Base-by-base conservation (phyloP, 306 rosid genomes). In the Vigna nakashimae region DNA sequence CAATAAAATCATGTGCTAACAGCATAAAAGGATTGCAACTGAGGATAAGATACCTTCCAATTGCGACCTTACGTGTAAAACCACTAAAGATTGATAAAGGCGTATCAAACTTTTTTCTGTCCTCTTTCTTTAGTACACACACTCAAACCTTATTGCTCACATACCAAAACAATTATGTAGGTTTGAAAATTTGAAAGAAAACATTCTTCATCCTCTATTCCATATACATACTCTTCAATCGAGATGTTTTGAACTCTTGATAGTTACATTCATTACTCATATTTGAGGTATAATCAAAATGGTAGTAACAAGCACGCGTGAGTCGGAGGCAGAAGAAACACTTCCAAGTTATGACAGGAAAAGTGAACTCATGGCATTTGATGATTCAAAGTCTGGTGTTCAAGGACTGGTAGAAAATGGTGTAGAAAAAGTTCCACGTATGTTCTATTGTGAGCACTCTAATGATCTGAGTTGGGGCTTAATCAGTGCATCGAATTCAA, bases 361-460 rank as follows among this genome's bases (percentile, higher is more conserved):
- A 42, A 51, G 80, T 22, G 65, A 76, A 38, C 6, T 76, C 18
- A 38, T 18, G 55, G 65, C 65, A 22, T 76, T 76, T 51, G 80
- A 75, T 75, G 80, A 75, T 34, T 63, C 80, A 64, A 75, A 75
- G 53, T 26, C 53, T 51, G 80, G 73, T 75, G 80, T 75, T 2
- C 62, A 50, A 68, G 80, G 80, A 48, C 66, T 81, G 2, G 32
- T 66, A 67, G 76, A 75, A 75, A 81, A 68, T 13, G 66, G 59
- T 16, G 51, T 68, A 17, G 51, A 58, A 49, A 75, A 59, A 75
- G 77, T 75, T 68, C 84, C 80, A 15, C 76, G 0, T 1, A 74
- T 74, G 36, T 81, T 91, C 60, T 4, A 66, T 73, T 76, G 59
- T 34, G 69, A 14, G 60, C 76, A 77, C 8, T 62, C 32, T 24